These are phyloP conservation scores for Leccinum broughii DNA, from an alignment of 768 basidiomycete genomes.

Conservation along the genomic window DNA sequence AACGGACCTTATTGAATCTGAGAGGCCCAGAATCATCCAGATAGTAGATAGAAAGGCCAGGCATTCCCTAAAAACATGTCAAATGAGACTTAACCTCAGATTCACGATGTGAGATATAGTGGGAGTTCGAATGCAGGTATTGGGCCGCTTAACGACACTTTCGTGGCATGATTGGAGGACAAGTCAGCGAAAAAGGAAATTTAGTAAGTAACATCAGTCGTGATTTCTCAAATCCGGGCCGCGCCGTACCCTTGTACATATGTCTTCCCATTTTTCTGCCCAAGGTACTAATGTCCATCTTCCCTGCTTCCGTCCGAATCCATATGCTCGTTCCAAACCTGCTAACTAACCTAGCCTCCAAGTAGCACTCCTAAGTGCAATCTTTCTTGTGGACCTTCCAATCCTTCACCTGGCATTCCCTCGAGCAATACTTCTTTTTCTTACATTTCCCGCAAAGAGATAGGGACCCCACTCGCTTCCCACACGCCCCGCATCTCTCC, in stretches of 20 bases:
- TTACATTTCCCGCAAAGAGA: constrained; percentile 40
- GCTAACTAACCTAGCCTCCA: neutral
- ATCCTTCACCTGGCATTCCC: constrained; percentile 45
- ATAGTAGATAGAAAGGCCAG: neutral
- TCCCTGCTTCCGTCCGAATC: too few species aligned
- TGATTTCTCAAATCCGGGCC: too few species aligned
- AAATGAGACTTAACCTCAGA: neutral
- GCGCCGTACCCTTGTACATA: too few species aligned
- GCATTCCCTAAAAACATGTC: neutral
- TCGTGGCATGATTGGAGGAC: too few species aligned
- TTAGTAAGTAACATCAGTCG: too few species aligned
- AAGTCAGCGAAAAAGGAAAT: too few species aligned
- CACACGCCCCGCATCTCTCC: constrained; percentile 23
- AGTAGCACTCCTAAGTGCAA: constrained; percentile 20
- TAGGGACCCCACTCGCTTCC: constrained; percentile 25
- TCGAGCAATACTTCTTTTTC: constrained; percentile 42
- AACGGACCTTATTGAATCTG: neutral
- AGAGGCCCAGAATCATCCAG: neutral
- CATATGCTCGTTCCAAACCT: neutral
- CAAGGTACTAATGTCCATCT: too few species aligned
- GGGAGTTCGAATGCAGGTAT: neutral
- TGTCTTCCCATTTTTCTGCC: too few species aligned
- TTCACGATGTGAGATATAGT: neutral
- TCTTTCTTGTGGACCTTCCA: constrained; percentile 48
- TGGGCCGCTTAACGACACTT: neutral